Evolutionary conservation across 345 rosid species (phyloP).

Genomic region (Eucalyptus regnans): DNA sequence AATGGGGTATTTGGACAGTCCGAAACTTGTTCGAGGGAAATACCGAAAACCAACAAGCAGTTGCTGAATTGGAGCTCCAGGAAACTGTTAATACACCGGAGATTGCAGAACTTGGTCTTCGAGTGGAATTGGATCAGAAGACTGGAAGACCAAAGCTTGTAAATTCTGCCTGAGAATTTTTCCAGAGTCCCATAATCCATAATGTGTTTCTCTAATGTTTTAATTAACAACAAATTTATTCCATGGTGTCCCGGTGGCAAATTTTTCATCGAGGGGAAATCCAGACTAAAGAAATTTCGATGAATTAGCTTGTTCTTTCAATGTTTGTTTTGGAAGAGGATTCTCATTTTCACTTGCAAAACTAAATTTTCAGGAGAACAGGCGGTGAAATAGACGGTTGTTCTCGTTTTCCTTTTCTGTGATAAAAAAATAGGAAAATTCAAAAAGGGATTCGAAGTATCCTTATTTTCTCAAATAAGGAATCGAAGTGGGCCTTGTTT

Average conservation of each 20-base stretch:
- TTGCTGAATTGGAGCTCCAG: constrained; percentile 63
- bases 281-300: neutral
- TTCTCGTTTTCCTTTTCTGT: neutral
- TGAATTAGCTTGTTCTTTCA: neutral
- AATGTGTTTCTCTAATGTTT: neutral
- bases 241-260: neutral
- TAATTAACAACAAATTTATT: neutral
- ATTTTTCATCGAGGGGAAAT: neutral
- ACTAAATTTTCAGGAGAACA: neutral
- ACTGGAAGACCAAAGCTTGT: constrained; percentile 64
- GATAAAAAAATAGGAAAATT: neutral
- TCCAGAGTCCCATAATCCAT: neutral
- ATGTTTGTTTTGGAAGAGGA: neutral
- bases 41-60: constrained; percentile 43
- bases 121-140: constrained; percentile 52
- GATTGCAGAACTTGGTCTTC: constrained; percentile 54
- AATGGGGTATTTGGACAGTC: constrained; percentile 76
- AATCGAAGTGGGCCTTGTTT: rapidly evolving
- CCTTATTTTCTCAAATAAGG: no score
- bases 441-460: no score
- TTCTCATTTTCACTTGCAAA: neutral
- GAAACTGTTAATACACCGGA: constrained; percentile 63
- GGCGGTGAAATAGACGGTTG: neutral
- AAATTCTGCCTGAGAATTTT: constrained; percentile 5
- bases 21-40: constrained; percentile 74